A percentile compares a stretch with the other conserved stretches of the same genome.
Evolutionary conservation across 805 yeast genomes (phyloP).

Genomic region (Ogataea allantospora): DNA sequence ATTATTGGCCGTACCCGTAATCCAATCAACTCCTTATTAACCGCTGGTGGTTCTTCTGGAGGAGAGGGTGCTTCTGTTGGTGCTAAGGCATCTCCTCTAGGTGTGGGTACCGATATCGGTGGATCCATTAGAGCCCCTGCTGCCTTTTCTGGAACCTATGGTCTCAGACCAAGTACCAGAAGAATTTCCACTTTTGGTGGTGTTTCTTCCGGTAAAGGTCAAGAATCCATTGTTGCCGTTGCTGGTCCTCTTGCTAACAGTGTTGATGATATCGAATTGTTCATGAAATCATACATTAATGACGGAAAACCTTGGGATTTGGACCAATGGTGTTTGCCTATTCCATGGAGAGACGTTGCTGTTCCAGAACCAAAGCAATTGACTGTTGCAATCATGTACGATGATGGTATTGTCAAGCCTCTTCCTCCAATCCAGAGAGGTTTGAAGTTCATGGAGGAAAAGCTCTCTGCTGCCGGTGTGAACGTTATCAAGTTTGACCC

Average conservation of each 20-base stretch:
- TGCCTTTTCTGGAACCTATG: slow-evolving; percentile 59
- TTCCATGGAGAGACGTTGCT: slow-evolving; percentile 52
- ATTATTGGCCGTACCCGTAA: slow-evolving; percentile 59
- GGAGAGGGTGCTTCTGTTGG: slow-evolving; percentile 69
- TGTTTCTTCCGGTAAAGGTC: slow-evolving; percentile 58
- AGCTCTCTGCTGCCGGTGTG: slow-evolving; percentile 58
- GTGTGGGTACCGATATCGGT: slow-evolving; percentile 71
- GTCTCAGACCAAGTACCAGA: slow-evolving; percentile 61
- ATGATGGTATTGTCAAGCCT: slow-evolving; percentile 65
- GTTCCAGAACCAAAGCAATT: slow-evolving; percentile 40
- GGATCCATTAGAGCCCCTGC: slow-evolving; percentile 70
- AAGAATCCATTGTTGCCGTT: slow-evolving; percentile 63
- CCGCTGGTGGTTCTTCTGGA: slow-evolving; percentile 73
- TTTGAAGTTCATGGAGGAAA: slow-evolving; percentile 50
- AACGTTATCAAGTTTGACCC: slow-evolving; percentile 56
- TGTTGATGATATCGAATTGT: slow-evolving; percentile 64
- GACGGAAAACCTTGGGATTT: slow-evolving; percentile 63
- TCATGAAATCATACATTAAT: slow-evolving; percentile 62
- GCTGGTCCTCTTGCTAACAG: slow-evolving; percentile 68
- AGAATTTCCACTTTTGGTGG: slow-evolving; percentile 49
- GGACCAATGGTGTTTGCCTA: slow-evolving; percentile 44
- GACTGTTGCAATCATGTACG: slow-evolving; percentile 61
- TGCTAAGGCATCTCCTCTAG: slow-evolving; percentile 58
- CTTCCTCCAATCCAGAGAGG: slow-evolving; percentile 64
- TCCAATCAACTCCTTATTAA: slow-evolving; percentile 53